Conservation (phyloP, 768 basidiomycete species). For the Lactifluus echinatus region DNA sequence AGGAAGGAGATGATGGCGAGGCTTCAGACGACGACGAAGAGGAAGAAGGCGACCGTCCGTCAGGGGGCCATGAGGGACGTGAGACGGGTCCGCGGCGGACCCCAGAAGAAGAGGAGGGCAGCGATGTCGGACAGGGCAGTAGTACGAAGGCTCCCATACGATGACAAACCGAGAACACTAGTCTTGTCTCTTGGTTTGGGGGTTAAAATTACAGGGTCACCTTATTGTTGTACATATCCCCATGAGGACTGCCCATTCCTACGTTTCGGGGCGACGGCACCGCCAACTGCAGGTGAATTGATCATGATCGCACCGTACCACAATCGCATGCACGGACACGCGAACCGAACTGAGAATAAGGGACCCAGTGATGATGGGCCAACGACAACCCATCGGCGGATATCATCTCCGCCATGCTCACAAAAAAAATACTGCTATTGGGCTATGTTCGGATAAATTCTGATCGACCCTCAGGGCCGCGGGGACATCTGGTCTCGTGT, state of each 20-base stretch:
- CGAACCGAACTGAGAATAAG: background rate
- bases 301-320: background rate
- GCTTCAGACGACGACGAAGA: slow-evolving; percentile 21
- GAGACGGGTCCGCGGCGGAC: background rate
- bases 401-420: background rate
- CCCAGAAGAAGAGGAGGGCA: background rate
- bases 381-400: background rate
- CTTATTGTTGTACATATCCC: background rate
- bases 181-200: background rate
- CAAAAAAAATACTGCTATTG: background rate
- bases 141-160: background rate
- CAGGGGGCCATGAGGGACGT: slow-evolving; percentile 24
- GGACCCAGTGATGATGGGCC: background rate
- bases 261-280: background rate
- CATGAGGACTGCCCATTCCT: background rate
- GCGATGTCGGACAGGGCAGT: background rate
- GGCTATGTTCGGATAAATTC: background rate
- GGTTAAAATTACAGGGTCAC: background rate
- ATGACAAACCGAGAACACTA: background rate
- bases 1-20: slow-evolving; percentile 18
- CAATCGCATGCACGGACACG: background rate
- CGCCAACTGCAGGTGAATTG: too few species aligned
- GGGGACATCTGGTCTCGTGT: background rate
- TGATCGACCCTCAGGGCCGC: background rate
- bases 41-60: slow-evolving; percentile 26